Base-by-base conservation (phyloP, 176 grass and related monocot genomes). In the Dendrocalamus sinicus region DNA sequence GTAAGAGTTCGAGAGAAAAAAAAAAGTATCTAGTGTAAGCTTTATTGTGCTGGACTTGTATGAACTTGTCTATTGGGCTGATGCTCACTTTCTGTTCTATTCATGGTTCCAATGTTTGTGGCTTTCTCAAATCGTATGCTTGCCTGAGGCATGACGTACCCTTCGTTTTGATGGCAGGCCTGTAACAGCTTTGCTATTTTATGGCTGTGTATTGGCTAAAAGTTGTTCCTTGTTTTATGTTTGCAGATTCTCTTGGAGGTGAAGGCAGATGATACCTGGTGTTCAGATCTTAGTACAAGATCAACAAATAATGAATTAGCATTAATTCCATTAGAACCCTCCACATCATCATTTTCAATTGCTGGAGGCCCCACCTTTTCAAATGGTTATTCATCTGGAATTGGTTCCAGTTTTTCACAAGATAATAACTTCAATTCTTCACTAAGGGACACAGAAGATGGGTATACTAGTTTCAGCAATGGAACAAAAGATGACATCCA, bases 301-400 rank as follows among this genome's bases (percentile, higher is more conserved):
- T 94, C 83, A 28, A 81, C 91, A 83, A 91, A 88, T 71, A 96
- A 99, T 91, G 91, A 92, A 40, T 88, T 96, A 74, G 96, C 93
- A 88, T 87, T 96, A 76, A 73, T 99, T 88, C 90, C 93, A 65
- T 53, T 92, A 62, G 91, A 88, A 82, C 93, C 96, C 37, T 92
- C 92, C 12, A 99, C 90, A 41, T 96, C 96, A 77, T 90, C 93
- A 64, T 12, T 99, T 40, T 91, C 92, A 71, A 94, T 99, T 84
- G 96, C 96, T 89, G 96, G 93, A 28, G 96, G 93, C 4, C 93
- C 96, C 8, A 64, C 87, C 11, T 55, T 88, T 78, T 96, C 96
- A 79, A 98, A 98, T 73, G 91, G 90, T 28, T 96, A 80, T 90
- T 91, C 93, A 75, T 79, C 86, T 82, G 89, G 88, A 85, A 91